Evolutionary conservation across 2,329 filamentous ascomycete species (phyloP).

Genomic region (Xylaria sp.): DNA sequence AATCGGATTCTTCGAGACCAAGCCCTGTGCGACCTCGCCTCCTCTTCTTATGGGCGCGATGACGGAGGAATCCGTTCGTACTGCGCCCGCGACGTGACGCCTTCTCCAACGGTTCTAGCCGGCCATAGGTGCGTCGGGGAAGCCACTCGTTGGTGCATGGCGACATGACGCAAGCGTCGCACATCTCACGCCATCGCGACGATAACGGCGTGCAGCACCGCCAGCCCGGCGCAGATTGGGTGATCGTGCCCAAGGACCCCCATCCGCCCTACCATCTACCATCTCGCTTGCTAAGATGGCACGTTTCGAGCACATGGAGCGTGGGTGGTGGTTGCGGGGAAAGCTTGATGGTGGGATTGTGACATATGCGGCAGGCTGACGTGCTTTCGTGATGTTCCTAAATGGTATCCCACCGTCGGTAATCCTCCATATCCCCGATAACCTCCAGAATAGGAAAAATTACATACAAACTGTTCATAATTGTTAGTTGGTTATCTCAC

Average conservation of each 20-base stretch:
- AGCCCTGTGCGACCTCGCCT: slow-evolving; percentile 12
- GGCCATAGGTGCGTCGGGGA: slow-evolving; percentile 26
- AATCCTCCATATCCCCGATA: slow-evolving; percentile 19
- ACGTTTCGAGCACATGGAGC: slow-evolving; percentile 21
- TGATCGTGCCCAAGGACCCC: neutral
- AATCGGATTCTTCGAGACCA: neutral
- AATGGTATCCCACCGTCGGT: slow-evolving; percentile 17
- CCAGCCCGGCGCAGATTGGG: slow-evolving; percentile 28
- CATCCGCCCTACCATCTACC: slow-evolving; percentile 17
- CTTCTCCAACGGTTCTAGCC: slow-evolving; percentile 20
- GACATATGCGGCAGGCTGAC: slow-evolving; percentile 41
- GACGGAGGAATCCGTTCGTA: slow-evolving; percentile 4
- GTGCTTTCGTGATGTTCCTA: slow-evolving; percentile 33
- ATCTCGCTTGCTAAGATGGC: slow-evolving; percentile 21
- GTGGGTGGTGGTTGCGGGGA: slow-evolving; percentile 38
- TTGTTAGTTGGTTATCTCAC: slow-evolving; percentile 3
- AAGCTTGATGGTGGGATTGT: slow-evolving; percentile 35
- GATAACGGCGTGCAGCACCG: slow-evolving; percentile 35
- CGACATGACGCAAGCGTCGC: slow-evolving; percentile 32
- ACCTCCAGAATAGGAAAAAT: neutral
- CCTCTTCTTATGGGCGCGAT: slow-evolving; percentile 26
- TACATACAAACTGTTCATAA: neutral
- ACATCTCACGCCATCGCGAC: slow-evolving; percentile 35
- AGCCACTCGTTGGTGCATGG: slow-evolving; percentile 13
- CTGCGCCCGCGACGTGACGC: slow-evolving; percentile 5